Evolutionary conservation across 805 yeast species (phyloP).

Genomic region (Debaryomyces maramus): DNA sequence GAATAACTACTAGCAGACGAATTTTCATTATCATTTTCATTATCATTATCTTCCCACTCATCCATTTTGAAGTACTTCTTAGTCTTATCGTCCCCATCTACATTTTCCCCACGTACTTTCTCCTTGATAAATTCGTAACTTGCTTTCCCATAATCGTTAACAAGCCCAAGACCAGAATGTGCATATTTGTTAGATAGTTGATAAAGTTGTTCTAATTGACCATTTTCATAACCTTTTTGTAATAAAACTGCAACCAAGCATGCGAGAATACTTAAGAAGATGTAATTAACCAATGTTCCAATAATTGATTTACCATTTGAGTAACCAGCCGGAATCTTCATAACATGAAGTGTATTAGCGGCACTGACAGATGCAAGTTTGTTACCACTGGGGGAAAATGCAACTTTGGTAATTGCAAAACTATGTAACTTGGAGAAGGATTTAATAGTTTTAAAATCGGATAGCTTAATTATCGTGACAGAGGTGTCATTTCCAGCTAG

Average conservation of each 20-base stretch:
- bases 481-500: slow-evolving; percentile 69
- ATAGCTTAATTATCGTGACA: slow-evolving; percentile 52
- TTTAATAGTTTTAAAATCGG: slow-evolving; percentile 52
- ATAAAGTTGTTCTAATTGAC: slow-evolving; percentile 29
- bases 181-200: slow-evolving; percentile 16
- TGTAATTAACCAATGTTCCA: slow-evolving; percentile 33
- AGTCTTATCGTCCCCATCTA: slow-evolving; percentile 21
- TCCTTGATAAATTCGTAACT: slow-evolving; percentile 29
- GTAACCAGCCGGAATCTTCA: slow-evolving; percentile 55
- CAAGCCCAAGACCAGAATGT: slow-evolving; percentile 9
- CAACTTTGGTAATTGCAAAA: slow-evolving; percentile 74
- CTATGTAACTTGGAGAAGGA: slow-evolving; percentile 63
- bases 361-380: slow-evolving; percentile 74
- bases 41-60: slow-evolving; percentile 17
- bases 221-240: slow-evolving; percentile 36
- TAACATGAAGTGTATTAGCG: slow-evolving; percentile 67
- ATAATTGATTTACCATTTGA: slow-evolving; percentile 40
- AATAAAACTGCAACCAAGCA: slow-evolving; percentile 31
- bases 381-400: slow-evolving; percentile 67
- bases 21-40: slow-evolving; percentile 1
- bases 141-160: slow-evolving; percentile 18
- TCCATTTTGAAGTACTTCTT: slow-evolving; percentile 23
- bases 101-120: slow-evolving; percentile 24
- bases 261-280: slow-evolving; percentile 34
- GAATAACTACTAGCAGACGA: not conserved